Evolutionary conservation across 768 basidiomycete species (phyloP).

Genomic region (Naganishia vishniacii): DNA sequence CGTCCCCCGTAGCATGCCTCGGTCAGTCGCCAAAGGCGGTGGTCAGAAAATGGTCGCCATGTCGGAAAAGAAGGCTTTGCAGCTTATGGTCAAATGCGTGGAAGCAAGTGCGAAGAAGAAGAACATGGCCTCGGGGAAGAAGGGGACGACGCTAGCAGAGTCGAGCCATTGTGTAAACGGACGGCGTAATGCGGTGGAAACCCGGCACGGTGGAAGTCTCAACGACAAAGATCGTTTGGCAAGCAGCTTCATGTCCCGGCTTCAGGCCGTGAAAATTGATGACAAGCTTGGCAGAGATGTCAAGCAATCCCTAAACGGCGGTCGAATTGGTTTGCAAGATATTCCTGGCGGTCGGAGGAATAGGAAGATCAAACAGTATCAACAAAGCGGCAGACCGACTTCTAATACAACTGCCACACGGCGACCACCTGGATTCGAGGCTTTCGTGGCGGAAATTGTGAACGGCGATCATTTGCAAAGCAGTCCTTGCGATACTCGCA

Average conservation of each 20-base stretch:
- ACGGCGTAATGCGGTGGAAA: no score
- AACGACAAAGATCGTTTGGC: background rate
- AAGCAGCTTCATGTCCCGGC: slow-evolving; percentile 2
- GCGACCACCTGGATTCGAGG: background rate
- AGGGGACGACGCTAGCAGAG: background rate
- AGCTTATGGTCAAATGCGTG: slow-evolving; percentile 8
- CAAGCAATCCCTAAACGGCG: no score
- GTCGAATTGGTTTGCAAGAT: no score
- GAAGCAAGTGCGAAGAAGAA: slow-evolving; percentile 4
- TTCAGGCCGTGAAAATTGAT: background rate
- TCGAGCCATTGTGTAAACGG: no score
- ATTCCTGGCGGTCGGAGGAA: no score
- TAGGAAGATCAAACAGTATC: background rate
- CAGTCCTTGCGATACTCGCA: background rate
- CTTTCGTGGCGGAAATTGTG: background rate
- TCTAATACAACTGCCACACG: no score
- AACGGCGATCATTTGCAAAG: background rate
- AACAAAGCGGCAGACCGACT: background rate
- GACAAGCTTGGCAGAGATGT: background rate
- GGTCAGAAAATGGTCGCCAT: slow-evolving; percentile 6
- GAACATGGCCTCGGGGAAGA: slow-evolving; percentile 1
- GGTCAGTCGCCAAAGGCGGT: slow-evolving; percentile 1
- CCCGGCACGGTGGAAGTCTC: no score
- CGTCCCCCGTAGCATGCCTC: slow-evolving; percentile 11
- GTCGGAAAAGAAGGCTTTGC: slow-evolving; percentile 5